Evolutionary conservation across 495 filamentous ascomycete species (phyloP).

Genomic region (Aspergillus asperescens): DNA sequence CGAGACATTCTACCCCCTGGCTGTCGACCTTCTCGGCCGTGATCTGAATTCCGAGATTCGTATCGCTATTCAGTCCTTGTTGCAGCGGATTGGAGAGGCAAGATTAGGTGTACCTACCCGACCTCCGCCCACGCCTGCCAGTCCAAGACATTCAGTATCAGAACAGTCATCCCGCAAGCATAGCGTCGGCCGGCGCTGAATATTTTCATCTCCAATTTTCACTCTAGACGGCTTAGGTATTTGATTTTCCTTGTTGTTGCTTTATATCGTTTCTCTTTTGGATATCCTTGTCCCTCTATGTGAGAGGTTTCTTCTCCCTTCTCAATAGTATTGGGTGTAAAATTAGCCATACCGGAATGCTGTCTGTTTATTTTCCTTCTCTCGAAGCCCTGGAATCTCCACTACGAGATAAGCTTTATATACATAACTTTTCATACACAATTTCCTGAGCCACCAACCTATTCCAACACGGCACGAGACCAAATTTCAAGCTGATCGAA

Average conservation of each 20-base stretch:
- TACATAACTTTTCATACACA: slow-evolving; percentile 6
- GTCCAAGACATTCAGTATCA: slow-evolving; percentile 42
- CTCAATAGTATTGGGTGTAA: slow-evolving; percentile 21
- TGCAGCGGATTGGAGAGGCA: slow-evolving; percentile 78
- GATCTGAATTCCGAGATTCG: slow-evolving; percentile 77
- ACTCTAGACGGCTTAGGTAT: slow-evolving; percentile 2
- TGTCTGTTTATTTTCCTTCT: slow-evolving; percentile 21
- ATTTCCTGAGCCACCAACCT: neutral
- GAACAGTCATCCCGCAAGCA: slow-evolving; percentile 28
- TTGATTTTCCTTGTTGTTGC: slow-evolving; percentile 7
- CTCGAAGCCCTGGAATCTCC: neutral
- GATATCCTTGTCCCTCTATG: slow-evolving; percentile 28
- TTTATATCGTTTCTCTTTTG: slow-evolving; percentile 24
- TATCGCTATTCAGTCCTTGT: slow-evolving; percentile 64
- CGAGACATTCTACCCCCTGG: slow-evolving; percentile 76
- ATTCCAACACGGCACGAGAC: neutral
- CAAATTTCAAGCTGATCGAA: slow-evolving; percentile 22
- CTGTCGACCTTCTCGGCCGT: slow-evolving; percentile 73
- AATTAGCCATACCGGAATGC: slow-evolving; percentile 25
- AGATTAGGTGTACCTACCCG: slow-evolving; percentile 56
- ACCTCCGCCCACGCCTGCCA: slow-evolving; percentile 30
- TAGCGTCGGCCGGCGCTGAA: slow-evolving; percentile 24
- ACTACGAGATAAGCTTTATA: slow-evolving; percentile 6
- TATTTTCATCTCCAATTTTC: neutral
- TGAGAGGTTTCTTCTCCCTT: slow-evolving; percentile 10